These are phyloP conservation scores for Castanospermum australe DNA, from an alignment of 306 rosid genomes.

Conservation along the genomic window DNA sequence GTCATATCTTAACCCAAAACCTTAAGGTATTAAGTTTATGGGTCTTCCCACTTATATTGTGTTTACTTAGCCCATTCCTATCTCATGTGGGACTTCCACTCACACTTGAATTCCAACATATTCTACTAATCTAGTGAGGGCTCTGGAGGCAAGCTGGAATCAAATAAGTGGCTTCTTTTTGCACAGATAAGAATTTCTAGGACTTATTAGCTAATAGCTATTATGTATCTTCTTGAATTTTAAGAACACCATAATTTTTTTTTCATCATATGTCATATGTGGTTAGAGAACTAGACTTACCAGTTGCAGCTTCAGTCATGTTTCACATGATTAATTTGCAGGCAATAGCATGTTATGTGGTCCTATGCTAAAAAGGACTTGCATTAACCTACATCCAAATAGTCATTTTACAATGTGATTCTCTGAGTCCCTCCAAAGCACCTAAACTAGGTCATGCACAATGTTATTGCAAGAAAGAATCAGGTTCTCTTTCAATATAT, in stretches of 20 bases:
- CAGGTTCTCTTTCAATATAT: constrained; percentile 5
- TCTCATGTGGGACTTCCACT: too few relatives aligned
- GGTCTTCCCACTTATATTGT: too few relatives aligned
- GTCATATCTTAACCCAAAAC: too few relatives aligned
- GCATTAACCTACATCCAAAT: constrained; percentile 6
- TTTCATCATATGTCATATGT: neutral
- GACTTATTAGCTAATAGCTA: neutral
- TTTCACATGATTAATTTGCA: constrained; percentile 23
- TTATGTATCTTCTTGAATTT: constrained; percentile 12
- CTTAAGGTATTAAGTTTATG: too few relatives aligned
- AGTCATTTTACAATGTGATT: constrained; percentile 2
- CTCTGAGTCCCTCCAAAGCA: neutral
- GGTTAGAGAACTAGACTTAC: constrained; percentile 14
- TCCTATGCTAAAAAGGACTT: constrained; percentile 31
- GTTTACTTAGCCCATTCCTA: too few relatives aligned
- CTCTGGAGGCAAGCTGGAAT: neutral
- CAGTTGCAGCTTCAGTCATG: neutral
- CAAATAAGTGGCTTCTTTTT: constrained; percentile 30
- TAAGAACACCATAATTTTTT: neutral
- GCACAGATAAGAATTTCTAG: constrained; percentile 12
- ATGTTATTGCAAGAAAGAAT: constrained; percentile 22
- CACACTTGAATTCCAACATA: too few relatives aligned
- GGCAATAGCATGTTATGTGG: constrained; percentile 37
- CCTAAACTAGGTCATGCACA: neutral
- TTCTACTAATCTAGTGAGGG: constrained; percentile 15